A percentile compares a stretch with the other conserved stretches of the same genome.
phyloP scores from a whole-genome alignment of 139 green algal species.

The Asterochloris sp. region DNA sequence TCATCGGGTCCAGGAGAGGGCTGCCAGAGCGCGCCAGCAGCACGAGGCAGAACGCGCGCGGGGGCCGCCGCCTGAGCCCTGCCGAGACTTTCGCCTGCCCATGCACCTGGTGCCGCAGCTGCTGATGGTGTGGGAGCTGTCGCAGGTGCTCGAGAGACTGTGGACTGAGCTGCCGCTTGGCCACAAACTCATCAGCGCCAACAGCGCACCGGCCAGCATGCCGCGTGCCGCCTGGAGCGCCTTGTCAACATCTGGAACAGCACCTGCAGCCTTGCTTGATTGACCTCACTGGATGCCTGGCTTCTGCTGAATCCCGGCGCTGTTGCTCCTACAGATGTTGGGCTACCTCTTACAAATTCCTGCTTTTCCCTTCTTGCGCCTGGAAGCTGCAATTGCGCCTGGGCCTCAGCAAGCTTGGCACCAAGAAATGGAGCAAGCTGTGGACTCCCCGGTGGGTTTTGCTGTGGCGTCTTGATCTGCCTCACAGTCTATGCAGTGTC shows the following conservation, averaged over 20 bases:
- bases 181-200: background rate
- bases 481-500: no score
- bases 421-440: no score
- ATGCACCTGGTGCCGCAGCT: conserved; percentile 49
- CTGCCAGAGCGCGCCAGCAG: conserved; percentile 7
- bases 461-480: no score
- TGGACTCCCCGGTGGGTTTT: no score
- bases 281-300: background rate
- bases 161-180: background rate
- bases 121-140: conserved; percentile 68
- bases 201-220: background rate
- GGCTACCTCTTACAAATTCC: conserved; percentile 61
- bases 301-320: background rate
- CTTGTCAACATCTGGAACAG: background rate
- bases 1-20: background rate
- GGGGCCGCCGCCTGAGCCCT: conserved; percentile 46
- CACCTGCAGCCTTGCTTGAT: background rate
- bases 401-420: conserved; percentile 14
- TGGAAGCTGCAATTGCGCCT: conserved; percentile 73
- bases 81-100: conserved; percentile 40
- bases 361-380: conserved; percentile 53
- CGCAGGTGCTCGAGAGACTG: conserved; percentile 11
- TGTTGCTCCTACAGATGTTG: conserved; percentile 45
- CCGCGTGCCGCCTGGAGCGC: background rate
- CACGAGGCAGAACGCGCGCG: conserved; percentile 15